Evolutionary conservation across 1,284 basidiomycete species (phyloP).

Genomic region (Melampsora larici-populina): DNA sequence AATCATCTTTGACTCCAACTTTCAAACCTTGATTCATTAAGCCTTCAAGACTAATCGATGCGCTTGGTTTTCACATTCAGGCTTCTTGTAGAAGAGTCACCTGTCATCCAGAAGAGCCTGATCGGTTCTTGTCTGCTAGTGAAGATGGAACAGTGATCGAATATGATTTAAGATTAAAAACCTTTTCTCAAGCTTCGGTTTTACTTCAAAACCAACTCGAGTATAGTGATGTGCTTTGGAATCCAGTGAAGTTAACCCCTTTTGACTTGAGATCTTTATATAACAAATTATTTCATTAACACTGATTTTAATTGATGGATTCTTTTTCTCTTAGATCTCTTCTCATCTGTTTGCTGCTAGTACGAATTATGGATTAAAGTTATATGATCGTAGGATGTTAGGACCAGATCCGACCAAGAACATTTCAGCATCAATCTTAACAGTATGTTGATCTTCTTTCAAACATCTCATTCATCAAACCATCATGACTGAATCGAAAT

Average conservation of each 20-base stretch:
- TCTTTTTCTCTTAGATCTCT: conserved; percentile 15
- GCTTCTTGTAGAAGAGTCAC: conserved; percentile 26
- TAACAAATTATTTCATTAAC: no score
- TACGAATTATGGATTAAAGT: conserved; percentile 5
- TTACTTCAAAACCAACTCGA: conserved; percentile 8
- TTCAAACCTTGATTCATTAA: neutral
- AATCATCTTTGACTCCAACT: neutral
- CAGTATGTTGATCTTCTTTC: neutral
- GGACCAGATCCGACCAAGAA: conserved; percentile 6
- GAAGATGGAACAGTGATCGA: conserved; percentile 25
- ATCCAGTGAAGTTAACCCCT: conserved; percentile 16
- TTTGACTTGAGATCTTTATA: neutral
- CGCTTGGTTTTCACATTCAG: neutral
- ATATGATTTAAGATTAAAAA: conserved; percentile 3
- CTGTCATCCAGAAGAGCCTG: conserved; percentile 27
- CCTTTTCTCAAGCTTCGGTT: neutral
- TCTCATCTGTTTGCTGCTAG: conserved; percentile 29
- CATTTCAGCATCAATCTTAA: neutral
- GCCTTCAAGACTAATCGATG: neutral
- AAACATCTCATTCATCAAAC: neutral
- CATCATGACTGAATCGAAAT: neutral
- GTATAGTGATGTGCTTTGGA: conserved; percentile 32
- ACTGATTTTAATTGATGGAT: no score
- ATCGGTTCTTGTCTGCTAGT: conserved; percentile 13
- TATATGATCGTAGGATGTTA: conserved; percentile 33